These are phyloP conservation scores for Alternaria atra DNA, from an alignment of 2,329 filamentous ascomycete genomes.

Conservation along the genomic window DNA sequence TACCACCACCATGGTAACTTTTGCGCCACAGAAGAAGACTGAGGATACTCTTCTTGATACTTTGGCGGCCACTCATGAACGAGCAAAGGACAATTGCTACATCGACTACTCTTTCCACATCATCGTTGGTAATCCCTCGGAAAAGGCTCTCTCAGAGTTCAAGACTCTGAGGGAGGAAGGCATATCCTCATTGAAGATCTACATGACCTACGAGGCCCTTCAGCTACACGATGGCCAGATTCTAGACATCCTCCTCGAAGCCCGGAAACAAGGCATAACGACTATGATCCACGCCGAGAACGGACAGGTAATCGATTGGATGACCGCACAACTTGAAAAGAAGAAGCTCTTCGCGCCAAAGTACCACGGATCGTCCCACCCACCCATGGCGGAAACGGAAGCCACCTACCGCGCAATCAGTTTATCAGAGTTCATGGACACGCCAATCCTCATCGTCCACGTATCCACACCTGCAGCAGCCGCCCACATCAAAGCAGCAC, in stretches of 20 bases:
- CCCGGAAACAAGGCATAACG: slow-evolving; percentile 56
- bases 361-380: slow-evolving; percentile 62
- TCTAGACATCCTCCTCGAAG: slow-evolving; percentile 51
- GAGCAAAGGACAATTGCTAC: slow-evolving; percentile 57
- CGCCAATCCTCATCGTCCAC: slow-evolving; percentile 64
- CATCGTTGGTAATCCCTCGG: slow-evolving; percentile 51
- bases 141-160: slow-evolving; percentile 48
- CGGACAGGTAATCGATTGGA: slow-evolving; percentile 63
- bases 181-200: slow-evolving; percentile 55
- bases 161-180: slow-evolving; percentile 47
- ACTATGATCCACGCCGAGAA: slow-evolving; percentile 68
- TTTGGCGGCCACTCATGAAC: slow-evolving; percentile 54
- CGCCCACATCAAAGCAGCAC: slow-evolving; percentile 58
- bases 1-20: slow-evolving; percentile 60
- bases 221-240: slow-evolving; percentile 52
- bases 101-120: slow-evolving; percentile 58
- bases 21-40: slow-evolving; percentile 58
- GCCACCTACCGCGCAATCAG: slow-evolving; percentile 64
- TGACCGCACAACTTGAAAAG: slow-evolving; percentile 62
- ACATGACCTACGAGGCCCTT: slow-evolving; percentile 54
- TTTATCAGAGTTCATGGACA: slow-evolving; percentile 60
- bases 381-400: slow-evolving; percentile 61
- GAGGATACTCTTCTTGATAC: slow-evolving; percentile 57
- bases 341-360: slow-evolving; percentile 59
- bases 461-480: slow-evolving; percentile 60